Evolutionary conservation across 2,329 filamentous ascomycete species (phyloP).

Genomic region (Dothiorella sarmentorum): DNA sequence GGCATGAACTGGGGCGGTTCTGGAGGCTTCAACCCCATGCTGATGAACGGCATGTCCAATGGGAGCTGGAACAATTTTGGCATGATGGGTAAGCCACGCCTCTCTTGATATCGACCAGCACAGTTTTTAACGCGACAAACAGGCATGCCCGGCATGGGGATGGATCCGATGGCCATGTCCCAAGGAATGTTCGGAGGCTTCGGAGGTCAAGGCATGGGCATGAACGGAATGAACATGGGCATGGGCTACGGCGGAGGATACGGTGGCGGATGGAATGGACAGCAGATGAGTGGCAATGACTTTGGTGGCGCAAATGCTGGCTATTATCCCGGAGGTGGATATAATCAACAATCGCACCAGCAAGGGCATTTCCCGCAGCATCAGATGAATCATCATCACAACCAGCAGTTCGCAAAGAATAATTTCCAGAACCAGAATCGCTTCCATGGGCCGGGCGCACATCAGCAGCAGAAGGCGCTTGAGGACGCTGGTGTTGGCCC

Average conservation of each 20-base stretch:
- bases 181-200: conserved; percentile 77
- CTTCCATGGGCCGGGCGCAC: conserved; percentile 66
- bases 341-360: conserved; percentile 49
- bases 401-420: conserved; percentile 56
- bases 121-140: conserved; percentile 25
- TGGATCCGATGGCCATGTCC: conserved; percentile 76
- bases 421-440: conserved; percentile 69
- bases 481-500: conserved; percentile 28
- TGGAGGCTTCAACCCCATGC: conserved; percentile 67
- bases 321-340: conserved; percentile 51
- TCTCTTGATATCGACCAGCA: conserved; percentile 23
- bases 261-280: conserved; percentile 66
- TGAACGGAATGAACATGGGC: conserved; percentile 72
- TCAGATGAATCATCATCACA: conserved; percentile 51
- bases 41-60: conserved; percentile 50
- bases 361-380: conserved; percentile 36
- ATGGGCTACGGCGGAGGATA: conserved; percentile 65
- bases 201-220: conserved; percentile 71
- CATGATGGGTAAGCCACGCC: conserved; percentile 76
- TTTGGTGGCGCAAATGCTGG: conserved; percentile 60
- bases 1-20: conserved; percentile 59
- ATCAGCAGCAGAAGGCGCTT: conserved; percentile 34
- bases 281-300: conserved; percentile 64
- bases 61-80: conserved; percentile 75
- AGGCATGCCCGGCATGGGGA: conserved; percentile 77